Conservation (phyloP, 2,329 filamentous ascomycete species). For the Claviceps pazoutovae region DNA sequence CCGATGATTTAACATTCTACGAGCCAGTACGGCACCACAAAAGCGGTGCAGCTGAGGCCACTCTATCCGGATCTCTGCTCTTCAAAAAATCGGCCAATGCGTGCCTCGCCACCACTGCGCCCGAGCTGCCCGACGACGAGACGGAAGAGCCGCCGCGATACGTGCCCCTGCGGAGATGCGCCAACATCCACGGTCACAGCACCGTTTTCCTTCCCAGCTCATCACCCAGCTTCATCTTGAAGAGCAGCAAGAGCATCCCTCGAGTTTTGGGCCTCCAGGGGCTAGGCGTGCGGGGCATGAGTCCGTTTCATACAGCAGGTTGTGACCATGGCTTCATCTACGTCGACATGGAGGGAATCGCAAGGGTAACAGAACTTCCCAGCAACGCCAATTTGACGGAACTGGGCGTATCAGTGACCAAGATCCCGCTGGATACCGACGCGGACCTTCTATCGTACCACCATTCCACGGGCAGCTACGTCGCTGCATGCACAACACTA, state of each 20-base stretch:
- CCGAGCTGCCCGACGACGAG: conserved; percentile 36
- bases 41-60: conserved; percentile 20
- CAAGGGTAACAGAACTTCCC: conserved; percentile 62
- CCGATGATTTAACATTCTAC: conserved; percentile 77
- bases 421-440: conserved; percentile 56
- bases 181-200: conserved; percentile 62
- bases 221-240: conserved; percentile 71
- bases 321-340: conserved; percentile 78
- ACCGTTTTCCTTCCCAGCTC: conserved; percentile 70
- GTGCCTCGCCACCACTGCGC: conserved; percentile 44
- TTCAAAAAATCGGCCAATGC: conserved; percentile 67
- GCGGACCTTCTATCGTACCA: conserved; percentile 66
- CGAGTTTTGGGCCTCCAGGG: conserved; percentile 62
- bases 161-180: conserved; percentile 41
- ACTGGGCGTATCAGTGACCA: conserved; percentile 61
- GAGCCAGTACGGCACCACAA: conserved; percentile 51
- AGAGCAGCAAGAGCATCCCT: conserved; percentile 63
- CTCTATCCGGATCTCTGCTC: conserved; percentile 44
- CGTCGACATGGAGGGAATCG: conserved; percentile 56
- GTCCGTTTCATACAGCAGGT: conserved; percentile 59
- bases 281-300: conserved; percentile 54
- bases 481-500: conserved; percentile 53
- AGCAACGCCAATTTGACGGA: conserved; percentile 53
- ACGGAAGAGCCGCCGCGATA: conserved; percentile 30
- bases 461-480: conserved; percentile 57